These are phyloP conservation scores for Ceratobasidium sp. DNA, from an alignment of 1,284 basidiomycete genomes.

Conservation along the genomic window DNA sequence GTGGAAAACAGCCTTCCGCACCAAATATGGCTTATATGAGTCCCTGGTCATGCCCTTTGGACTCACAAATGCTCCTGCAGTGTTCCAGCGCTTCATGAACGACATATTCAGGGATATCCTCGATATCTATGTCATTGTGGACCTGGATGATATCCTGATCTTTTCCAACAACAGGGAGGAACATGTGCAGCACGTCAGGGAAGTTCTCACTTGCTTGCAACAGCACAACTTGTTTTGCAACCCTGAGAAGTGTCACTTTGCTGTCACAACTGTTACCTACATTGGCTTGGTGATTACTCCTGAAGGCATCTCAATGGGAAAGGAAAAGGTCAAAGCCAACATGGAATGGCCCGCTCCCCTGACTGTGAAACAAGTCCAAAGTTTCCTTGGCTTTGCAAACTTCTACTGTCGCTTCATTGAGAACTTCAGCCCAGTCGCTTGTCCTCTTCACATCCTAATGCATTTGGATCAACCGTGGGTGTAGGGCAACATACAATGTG, in stretches of 20 bases:
- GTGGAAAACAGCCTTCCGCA: constrained; percentile 41
- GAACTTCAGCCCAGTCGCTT: constrained; percentile 45
- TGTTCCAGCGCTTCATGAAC: constrained; percentile 39
- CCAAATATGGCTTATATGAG: constrained; percentile 52
- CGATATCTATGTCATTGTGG: constrained; percentile 26
- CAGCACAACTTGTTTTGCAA: constrained; percentile 43
- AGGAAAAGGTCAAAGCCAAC: constrained; percentile 47
- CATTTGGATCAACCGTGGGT: constrained; percentile 41
- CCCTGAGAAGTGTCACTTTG: constrained; percentile 47
- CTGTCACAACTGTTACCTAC: constrained; percentile 18
- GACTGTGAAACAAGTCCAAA: constrained; percentile 45
- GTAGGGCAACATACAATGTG: constrained; percentile 40
- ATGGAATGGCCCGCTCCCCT: constrained; percentile 46
- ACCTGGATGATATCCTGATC: constrained; percentile 44
- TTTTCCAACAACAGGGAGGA: constrained; percentile 37
- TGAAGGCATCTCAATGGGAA: constrained; percentile 44
- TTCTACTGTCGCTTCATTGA: constrained; percentile 50
- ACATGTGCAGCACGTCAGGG: constrained; percentile 43
- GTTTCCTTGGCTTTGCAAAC: constrained; percentile 50
- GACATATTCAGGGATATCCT: constrained; percentile 26
- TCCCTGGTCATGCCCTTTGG: constrained; percentile 49
- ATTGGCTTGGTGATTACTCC: constrained; percentile 9
- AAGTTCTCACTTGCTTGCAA: constrained; percentile 44
- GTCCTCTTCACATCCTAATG: constrained; percentile 45
- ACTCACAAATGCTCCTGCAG: constrained; percentile 36